Evolutionary conservation across 140 eudicot genomes (phyloP), one percentile per base, ranked within the genome.

Genomic region (Bidens hawaiensis): DNA sequence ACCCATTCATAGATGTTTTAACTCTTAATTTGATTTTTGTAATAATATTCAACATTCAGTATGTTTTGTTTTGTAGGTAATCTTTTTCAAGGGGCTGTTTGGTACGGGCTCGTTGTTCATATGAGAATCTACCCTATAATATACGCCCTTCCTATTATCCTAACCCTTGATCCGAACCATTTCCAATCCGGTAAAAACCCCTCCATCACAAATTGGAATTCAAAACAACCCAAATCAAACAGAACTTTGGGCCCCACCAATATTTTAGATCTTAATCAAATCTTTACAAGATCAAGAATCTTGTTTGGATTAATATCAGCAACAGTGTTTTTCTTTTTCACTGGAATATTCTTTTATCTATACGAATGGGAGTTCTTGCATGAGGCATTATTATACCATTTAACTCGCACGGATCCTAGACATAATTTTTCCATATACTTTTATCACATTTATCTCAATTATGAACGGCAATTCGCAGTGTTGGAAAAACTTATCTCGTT

Each of bases 101-200:
- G 96, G 96, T 93, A 85, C 51, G 99, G 99, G 71, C 93, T 93
- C 48, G 88, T 93, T 72, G 99, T 93, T 66, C 99, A 93, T 70
- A 63, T 93, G 81, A 80, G 99, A 78, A 81, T 93, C 69, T 93
- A 93, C 68, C 99, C 99, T 17, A 88, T 93, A 53, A 88, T 93
- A 25, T 93, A 93, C 49, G 96, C 93, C 17, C 83, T 88, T 66
- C 87, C 99, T 2, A 81, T 88, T 17, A 19, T 88, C 64, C 21
- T 88, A 70, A 43, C 69, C 66, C 95, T 88, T 24, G 96, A 85
- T 67, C 96, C 95, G 13, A 27, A 15, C 24, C 62, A 78, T 67
- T 72, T 87, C 68, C 80, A 70, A 57, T 72, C 79, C 62, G 78
- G 77, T 71, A 81, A 64, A 69, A 88, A 74, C 74, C 96, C 96